phyloP scores from a whole-genome alignment of 345 rosid genomes.

The Gossypium sturtianum region DNA sequence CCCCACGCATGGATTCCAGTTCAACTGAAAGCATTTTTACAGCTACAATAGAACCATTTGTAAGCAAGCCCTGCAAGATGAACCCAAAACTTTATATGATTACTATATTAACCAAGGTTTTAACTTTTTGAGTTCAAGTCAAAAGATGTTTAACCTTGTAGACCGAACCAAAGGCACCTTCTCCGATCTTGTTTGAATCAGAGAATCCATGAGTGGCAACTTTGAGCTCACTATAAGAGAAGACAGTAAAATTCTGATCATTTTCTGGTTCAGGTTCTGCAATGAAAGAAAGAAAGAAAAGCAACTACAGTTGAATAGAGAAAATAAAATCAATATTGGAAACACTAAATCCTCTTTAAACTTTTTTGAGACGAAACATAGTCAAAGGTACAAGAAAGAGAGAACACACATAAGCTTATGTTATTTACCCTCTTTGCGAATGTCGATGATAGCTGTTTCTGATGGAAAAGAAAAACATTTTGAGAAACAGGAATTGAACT shows the following conservation, averaged over 20 bases:
- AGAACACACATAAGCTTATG: background rate
- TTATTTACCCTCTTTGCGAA: conserved; percentile 10
- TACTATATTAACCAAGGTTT: background rate
- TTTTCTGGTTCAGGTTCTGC: conserved; percentile 19
- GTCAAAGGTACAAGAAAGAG: background rate
- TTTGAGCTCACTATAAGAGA: conserved; percentile 35
- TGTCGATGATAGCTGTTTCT: background rate
- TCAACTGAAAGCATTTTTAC: conserved; percentile 49
- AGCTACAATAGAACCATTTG: conserved; percentile 37
- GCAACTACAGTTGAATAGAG: conserved; percentile 5
- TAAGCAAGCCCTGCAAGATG: conserved; percentile 36
- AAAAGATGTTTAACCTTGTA: conserved; percentile 33
- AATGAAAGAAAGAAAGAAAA: background rate
- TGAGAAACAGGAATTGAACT: conserved; percentile 17
- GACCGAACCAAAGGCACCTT: conserved; percentile 54
- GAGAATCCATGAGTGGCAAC: conserved; percentile 39
- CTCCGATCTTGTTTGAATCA: conserved; percentile 50
- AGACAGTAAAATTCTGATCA: conserved; percentile 24
- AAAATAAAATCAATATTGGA: background rate
- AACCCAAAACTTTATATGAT: background rate
- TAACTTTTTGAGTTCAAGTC: background rate
- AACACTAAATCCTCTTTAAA: background rate
- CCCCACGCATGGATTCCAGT: conserved; percentile 51
- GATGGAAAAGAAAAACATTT: conserved; percentile 18
- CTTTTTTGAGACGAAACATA: background rate